Percentiles rank a stretch among this genome's conserved stretches.
These are phyloP conservation scores for Xylaria bambusicola DNA, from an alignment of 495 filamentous ascomycete genomes.

Conservation along the genomic window DNA sequence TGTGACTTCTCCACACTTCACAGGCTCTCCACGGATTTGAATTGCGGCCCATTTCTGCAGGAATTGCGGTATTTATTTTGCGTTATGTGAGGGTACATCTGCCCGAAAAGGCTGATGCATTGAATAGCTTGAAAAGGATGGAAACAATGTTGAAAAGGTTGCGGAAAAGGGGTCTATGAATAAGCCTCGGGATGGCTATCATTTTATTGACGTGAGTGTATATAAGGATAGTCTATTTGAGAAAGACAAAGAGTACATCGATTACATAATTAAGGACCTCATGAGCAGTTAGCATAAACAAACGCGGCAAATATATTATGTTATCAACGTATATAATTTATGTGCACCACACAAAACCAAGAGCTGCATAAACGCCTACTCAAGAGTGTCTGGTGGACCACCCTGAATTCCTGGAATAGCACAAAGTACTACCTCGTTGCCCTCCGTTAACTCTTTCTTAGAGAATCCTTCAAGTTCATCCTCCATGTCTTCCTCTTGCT, in stretches of 20 bases:
- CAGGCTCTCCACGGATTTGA: too few species aligned
- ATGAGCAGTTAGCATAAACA: background rate
- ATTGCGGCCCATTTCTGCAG: slow-evolving; percentile 22
- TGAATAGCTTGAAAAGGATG: slow-evolving; percentile 11
- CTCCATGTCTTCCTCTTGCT: background rate
- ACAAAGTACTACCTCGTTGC: background rate
- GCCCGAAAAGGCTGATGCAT: background rate
- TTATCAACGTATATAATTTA: too few species aligned
- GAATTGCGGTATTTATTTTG: slow-evolving; percentile 22
- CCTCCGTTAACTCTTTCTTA: background rate
- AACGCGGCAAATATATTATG: background rate
- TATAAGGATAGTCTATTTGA: slow-evolving; percentile 10
- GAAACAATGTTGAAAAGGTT: slow-evolving; percentile 2
- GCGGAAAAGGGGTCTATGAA: slow-evolving; percentile 5
- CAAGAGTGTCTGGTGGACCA: background rate
- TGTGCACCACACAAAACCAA: background rate
- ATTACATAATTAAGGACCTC: background rate
- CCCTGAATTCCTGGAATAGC: background rate
- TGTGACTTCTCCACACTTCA: too few species aligned
- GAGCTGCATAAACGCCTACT: background rate
- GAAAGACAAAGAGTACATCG: background rate
- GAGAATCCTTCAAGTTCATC: background rate
- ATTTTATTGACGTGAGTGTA: slow-evolving; percentile 7
- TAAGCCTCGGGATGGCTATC: slow-evolving; percentile 13
- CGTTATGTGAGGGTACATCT: slow-evolving; percentile 21